Evolutionary conservation across 1,284 basidiomycete species (phyloP), one percentile per base, ranked within the genome.

Genomic region (Anthracocystis panici-leucophaei): DNA sequence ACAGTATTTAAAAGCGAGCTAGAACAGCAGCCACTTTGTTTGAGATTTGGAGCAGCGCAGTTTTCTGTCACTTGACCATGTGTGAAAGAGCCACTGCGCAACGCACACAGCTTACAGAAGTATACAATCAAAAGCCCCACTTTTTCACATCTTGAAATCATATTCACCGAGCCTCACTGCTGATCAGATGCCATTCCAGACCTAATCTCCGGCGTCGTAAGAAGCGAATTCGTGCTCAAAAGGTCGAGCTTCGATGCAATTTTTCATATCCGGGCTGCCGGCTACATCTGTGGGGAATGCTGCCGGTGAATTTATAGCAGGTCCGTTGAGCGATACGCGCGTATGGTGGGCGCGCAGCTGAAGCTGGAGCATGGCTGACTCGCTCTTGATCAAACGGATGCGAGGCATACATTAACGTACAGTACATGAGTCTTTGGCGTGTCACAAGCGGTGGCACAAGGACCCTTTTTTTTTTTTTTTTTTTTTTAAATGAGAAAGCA

Each of bases 251-350:
- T 29, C 12, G 35, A 31, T 12, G 48, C 21, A 38, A 21, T 4
- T 0, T 33, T 38, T 38, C 35, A 29, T 12, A 11, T 42, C 49
- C 57, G 57, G 57, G 14, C 12, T 9, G 41, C 31, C 49, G 48
- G 57, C 23, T 52, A 29, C 23, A 4, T 59, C 44, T 52, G 48
- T 25, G 49, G 57, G 40, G 20, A 6, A 11, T 10, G 35, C 41
- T 21, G 16, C 49, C 49, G 49, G 57, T 51, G 21, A 46, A 3
- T 38, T 38, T 38, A 3, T 38, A 10, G 5, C 11, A 16, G 35
- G 35, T 8, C 33, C 33, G 33, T 33, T 33, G 8, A 33, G 11
- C 35, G 12, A 38, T 6, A 38, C 35, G 35, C 31, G 10, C 35
- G 35, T 14, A 11, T 38, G 35, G 10, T 33, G 2, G 11, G 33